phyloP scores from a whole-genome alignment of 805 yeast species.

The Tetrapisispora taiwanensis region DNA sequence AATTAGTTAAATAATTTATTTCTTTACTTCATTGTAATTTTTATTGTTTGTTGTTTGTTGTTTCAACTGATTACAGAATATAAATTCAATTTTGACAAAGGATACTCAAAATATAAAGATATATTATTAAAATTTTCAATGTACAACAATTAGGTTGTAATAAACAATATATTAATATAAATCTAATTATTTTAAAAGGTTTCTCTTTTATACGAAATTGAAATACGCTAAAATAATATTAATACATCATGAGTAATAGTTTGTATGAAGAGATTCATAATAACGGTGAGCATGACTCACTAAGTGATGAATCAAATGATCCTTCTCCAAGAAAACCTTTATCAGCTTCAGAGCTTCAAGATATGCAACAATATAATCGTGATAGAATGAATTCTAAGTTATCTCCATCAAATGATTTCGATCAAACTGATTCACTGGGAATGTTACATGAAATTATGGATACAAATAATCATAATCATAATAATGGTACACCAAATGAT shows the following conservation, averaged over 20 bases:
- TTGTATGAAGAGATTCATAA: not conserved
- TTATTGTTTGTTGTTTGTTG: no score
- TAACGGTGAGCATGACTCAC: not conserved
- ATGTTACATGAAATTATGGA: slow-evolving; percentile 19
- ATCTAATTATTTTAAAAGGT: no score
- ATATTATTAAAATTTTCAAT: not conserved
- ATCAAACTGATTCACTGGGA: slow-evolving; percentile 28
- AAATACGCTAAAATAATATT: no score
- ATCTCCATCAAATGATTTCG: slow-evolving; percentile 20
- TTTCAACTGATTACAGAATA: no score
- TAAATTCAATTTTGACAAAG: no score
- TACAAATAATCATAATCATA: slow-evolving; percentile 3
- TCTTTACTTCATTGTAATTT: no score
- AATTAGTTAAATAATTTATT: no score
- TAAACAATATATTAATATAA: no score
- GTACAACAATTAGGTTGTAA: not conserved
- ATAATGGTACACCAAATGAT: not conserved
- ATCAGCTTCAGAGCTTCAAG: not conserved
- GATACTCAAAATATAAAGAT: no score
- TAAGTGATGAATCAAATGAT: not conserved
- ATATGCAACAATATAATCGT: slow-evolving; percentile 1
- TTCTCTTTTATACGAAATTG: no score
- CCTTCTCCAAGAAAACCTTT: not conserved
- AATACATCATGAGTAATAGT: not conserved
- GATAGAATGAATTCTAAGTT: not conserved